phyloP scores from a whole-genome alignment of 805 yeast genomes.

The Brettanomyces naardenensis region DNA sequence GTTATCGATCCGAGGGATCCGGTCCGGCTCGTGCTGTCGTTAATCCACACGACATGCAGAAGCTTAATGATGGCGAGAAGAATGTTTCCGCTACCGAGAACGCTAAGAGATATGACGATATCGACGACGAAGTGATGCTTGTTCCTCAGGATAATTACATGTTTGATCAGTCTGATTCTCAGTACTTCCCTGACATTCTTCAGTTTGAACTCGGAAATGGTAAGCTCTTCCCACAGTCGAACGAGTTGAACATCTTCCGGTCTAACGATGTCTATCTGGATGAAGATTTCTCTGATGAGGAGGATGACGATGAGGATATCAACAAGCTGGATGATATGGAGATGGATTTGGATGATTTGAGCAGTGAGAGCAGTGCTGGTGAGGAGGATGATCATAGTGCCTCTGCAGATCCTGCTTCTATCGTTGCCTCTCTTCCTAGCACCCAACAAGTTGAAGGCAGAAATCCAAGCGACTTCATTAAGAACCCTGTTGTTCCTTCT shows the following conservation, averaged over 20 bases:
- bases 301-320: slow-evolving; percentile 22
- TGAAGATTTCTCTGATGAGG: slow-evolving; percentile 26
- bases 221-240: slow-evolving; percentile 24
- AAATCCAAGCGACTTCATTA: neutral
- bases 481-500: neutral
- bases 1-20: neutral
- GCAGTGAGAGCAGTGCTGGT: slow-evolving; percentile 19
- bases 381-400: slow-evolving; percentile 13
- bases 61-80: neutral
- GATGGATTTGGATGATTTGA: slow-evolving; percentile 24
- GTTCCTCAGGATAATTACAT: slow-evolving; percentile 25
- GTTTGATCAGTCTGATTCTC: slow-evolving; percentile 19
- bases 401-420: neutral
- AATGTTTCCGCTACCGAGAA: slow-evolving; percentile 2
- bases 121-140: slow-evolving; percentile 20
- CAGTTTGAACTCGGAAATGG: slow-evolving; percentile 18
- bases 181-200: slow-evolving; percentile 19
- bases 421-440: too few relatives aligned
- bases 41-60: neutral
- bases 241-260: slow-evolving; percentile 26
- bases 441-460: neutral
- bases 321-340: slow-evolving; percentile 24
- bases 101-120: neutral
- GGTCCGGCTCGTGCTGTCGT: neutral
- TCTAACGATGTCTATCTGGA: slow-evolving; percentile 23